Base-by-base conservation (phyloP, 495 filamentous ascomycete genomes). In the Aspergillus panamensis region DNA sequence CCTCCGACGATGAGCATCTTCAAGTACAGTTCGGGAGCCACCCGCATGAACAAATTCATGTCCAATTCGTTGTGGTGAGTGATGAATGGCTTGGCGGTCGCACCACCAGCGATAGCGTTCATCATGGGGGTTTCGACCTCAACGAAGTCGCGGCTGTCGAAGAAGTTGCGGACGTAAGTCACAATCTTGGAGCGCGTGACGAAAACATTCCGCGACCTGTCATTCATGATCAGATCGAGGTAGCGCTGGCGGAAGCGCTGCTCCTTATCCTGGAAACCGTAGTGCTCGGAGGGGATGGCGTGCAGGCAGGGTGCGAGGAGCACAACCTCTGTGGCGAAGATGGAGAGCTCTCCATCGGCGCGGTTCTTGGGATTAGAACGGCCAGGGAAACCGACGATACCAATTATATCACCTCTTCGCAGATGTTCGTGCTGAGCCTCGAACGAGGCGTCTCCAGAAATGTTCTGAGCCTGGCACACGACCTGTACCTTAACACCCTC, bases 71-170 rank as follows among this genome's bases (percentile, higher is more conserved):
- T 97, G 76, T 96, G 92, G 70, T 94, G 87, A 3, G 94, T 97
- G 57, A 88, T 78, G 73, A 97, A 99, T 13, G 94, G 94, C 79
- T 91, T 92, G 57, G 94, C 94, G 8, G 95, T 97, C 17, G 94
- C 94, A 59, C 94, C 94, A 66, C 94, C 94, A 29, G 93, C 92
- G 68, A 96, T 94, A 55, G 88, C 83, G 66, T 96, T 95, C 87
- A 99, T 90, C 84, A 97, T 96, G 8, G 95, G 95, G 1, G 94
- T 97, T 76, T 97, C 89, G n/a, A 97, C 91, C 72, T 97, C 92
- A 48, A 88, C 79, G 69, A 97, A 98, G 57, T 91, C 90, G 49
- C 84, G 80, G 53, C 80, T 80, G 62, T 97, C 90, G 62, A 98
- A 90, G 80, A 84, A 97, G 56, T 82, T 81, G 59, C 93, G 89